Conservation (phyloP, 306 rosid species). For the Hippophae gyantsensis region DNA sequence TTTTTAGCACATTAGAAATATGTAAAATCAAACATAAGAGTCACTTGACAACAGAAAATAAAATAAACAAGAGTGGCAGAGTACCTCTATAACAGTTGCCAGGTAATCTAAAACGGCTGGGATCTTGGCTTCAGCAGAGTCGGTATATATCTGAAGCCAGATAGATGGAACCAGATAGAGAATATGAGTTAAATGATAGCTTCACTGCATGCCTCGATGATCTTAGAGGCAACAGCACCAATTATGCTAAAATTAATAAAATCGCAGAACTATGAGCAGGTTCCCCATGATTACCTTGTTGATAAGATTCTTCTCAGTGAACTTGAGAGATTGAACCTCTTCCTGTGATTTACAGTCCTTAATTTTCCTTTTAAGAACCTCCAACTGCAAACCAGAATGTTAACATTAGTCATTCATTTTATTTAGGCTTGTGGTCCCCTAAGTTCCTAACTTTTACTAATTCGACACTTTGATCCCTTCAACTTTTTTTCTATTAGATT, state of each 20-base stretch:
- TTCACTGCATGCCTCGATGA: background rate
- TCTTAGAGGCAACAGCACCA: background rate
- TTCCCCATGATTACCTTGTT: conserved; percentile 51
- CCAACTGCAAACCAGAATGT: conserved; percentile 48
- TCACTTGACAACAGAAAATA: background rate
- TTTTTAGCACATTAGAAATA: too few species aligned
- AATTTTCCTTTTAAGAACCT: conserved; percentile 63
- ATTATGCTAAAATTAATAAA: background rate
- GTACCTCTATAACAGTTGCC: conserved; percentile 88
- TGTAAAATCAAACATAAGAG: too few species aligned
- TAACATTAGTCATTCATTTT: background rate
- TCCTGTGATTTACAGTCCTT: conserved; percentile 57
- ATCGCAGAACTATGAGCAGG: background rate
- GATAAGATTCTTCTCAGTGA: conserved; percentile 62
- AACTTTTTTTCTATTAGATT: too few species aligned
- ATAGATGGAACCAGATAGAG: conserved; percentile 3
- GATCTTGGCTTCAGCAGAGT: conserved; percentile 92
- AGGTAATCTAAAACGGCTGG: conserved; percentile 87
- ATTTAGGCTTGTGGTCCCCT: background rate
- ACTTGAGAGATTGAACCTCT: conserved; percentile 69
- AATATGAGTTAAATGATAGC: background rate
- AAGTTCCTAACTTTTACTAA: background rate
- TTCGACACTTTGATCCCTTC: too few species aligned
- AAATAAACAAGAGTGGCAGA: conserved; percentile 5
- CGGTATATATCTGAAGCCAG: conserved; percentile 65